These are phyloP conservation scores for Coemansia sp. DNA, from an alignment of 192 early-diverging fungal genomes.

Conservation along the genomic window DNA sequence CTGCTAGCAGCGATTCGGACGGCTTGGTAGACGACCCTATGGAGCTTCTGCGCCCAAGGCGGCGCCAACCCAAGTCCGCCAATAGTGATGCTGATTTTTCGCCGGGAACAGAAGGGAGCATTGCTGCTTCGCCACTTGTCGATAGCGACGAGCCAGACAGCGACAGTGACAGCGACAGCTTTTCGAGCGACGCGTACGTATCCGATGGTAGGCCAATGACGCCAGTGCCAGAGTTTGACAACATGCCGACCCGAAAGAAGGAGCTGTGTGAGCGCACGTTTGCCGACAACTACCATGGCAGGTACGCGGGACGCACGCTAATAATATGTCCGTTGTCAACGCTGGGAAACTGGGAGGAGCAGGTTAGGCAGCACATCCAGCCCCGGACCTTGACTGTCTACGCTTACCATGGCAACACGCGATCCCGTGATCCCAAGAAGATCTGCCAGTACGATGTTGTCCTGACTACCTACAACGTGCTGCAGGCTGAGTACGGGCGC, in stretches of 20 bases:
- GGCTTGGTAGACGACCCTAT: constrained; percentile 19
- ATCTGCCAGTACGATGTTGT: constrained; percentile 67
- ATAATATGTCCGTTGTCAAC: constrained; percentile 72
- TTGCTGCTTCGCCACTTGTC: not conserved
- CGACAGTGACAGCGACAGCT: not conserved
- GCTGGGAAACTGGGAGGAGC: constrained; percentile 74
- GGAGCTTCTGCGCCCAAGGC: not conserved
- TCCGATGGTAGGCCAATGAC: constrained; percentile 37
- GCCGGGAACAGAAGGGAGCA: not conserved
- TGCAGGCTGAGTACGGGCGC: constrained; percentile 56
- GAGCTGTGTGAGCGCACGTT: constrained; percentile 43
- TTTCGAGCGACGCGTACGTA: constrained; percentile 2
- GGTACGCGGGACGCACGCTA: constrained; percentile 58
- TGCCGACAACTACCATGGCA: constrained; percentile 35
- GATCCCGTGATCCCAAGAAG: constrained; percentile 43
- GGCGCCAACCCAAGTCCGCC: not conserved
- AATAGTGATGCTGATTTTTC: not conserved
- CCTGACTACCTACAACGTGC: constrained; percentile 69
- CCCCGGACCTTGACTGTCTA: constrained; percentile 45
- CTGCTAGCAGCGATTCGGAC: constrained; percentile 16
- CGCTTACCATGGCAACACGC: constrained; percentile 63
- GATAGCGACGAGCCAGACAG: not conserved
- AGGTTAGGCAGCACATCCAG: constrained; percentile 56
- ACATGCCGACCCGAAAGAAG: constrained; percentile 28
- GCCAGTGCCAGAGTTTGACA: constrained; percentile 43